Conservation (phyloP, 2,329 filamentous ascomycete species). For the Zasmidium citrigriseum region DNA sequence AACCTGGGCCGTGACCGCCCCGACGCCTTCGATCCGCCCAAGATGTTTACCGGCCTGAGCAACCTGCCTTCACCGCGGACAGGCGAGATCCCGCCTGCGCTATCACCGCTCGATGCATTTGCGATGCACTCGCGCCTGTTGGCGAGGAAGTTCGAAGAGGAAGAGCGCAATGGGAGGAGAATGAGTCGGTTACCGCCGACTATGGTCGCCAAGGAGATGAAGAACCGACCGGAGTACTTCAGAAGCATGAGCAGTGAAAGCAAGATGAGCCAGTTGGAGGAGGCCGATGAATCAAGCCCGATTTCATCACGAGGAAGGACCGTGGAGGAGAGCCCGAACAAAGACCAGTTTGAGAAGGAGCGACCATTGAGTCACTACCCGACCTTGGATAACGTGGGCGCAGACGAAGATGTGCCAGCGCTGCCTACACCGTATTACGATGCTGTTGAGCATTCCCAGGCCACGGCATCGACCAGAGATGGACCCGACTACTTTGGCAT, state of each 20-base stretch:
- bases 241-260: constrained; percentile 65
- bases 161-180: constrained; percentile 68
- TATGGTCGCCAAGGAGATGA: constrained; percentile 79
- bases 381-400: constrained; percentile 28
- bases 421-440: constrained; percentile 28
- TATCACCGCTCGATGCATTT: constrained; percentile 94
- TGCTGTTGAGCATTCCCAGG: constrained; percentile 20
- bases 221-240: constrained; percentile 76
- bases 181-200: constrained; percentile 84
- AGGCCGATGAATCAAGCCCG: constrained; percentile 45
- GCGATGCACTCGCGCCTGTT: constrained; percentile 87
- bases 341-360: constrained; percentile 36
- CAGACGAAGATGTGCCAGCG: constrained; percentile 18
- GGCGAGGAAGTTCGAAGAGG: constrained; percentile 81
- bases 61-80: constrained; percentile 51
- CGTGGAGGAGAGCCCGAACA: constrained; percentile 31
- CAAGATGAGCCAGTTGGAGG: constrained; percentile 37
- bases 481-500: constrained; percentile 46
- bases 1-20: constrained; percentile 18
- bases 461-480: constrained; percentile 10
- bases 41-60: constrained; percentile 29
- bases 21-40: constrained; percentile 29
- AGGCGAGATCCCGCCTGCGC: constrained; percentile 74
- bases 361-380: constrained; percentile 38
- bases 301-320: constrained; percentile 14